These are phyloP conservation scores for Pseudogymnoascus sp. DNA, from an alignment of 2,329 filamentous ascomycete genomes.

Conservation along the genomic window DNA sequence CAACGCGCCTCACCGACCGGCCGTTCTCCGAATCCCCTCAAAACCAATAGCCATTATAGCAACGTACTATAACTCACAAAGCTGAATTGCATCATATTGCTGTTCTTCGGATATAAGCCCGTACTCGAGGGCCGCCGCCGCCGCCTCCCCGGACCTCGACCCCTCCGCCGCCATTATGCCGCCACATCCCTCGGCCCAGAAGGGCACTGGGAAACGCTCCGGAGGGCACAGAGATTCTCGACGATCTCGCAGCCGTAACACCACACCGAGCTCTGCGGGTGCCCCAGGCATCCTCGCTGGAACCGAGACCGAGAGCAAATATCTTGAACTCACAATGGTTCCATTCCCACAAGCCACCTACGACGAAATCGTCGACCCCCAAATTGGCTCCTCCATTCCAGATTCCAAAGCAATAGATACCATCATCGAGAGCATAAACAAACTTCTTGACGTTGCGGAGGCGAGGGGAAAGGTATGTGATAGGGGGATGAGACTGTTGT, in stretches of 20 bases:
- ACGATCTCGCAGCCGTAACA: slow-evolving; percentile 67
- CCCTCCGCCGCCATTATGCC: slow-evolving; percentile 38
- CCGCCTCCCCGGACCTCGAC: background rate
- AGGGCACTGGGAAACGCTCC: slow-evolving; percentile 58
- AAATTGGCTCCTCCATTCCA: slow-evolving; percentile 48
- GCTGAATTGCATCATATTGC: background rate
- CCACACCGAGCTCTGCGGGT: slow-evolving; percentile 51
- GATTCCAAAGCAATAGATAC: slow-evolving; percentile 56
- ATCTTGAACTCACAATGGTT: slow-evolving; percentile 55
- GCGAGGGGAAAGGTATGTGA: slow-evolving; percentile 61
- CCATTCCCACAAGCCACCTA: slow-evolving; percentile 52
- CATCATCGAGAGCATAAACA: slow-evolving; percentile 54
- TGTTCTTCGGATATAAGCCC: background rate
- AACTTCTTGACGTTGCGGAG: slow-evolving; percentile 58
- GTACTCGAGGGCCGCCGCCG: background rate
- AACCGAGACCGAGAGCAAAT: slow-evolving; percentile 48
- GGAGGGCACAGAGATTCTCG: slow-evolving; percentile 44
- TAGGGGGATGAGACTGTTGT: slow-evolving; percentile 62
- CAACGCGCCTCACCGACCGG: background rate
- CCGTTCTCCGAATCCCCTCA: background rate
- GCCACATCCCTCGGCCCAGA: slow-evolving; percentile 47
- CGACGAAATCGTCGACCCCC: slow-evolving; percentile 61
- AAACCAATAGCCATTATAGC: background rate
- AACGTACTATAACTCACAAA: background rate
- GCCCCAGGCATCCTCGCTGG: slow-evolving; percentile 38